phyloP scores from a whole-genome alignment of 169 alveolate species.

The Cryptosporidium ubiquitum region DNA sequence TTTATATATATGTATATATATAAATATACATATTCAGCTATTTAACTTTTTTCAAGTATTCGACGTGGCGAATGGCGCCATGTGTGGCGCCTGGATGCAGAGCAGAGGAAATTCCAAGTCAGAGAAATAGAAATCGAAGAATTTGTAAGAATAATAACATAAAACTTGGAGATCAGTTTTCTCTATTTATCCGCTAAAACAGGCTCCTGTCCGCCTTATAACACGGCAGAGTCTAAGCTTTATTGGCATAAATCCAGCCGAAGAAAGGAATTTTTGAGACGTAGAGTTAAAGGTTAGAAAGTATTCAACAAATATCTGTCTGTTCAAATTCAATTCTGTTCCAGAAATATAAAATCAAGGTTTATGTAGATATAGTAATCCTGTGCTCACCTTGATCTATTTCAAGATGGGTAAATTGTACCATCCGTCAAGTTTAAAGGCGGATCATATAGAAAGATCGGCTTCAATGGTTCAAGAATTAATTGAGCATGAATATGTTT shows the following conservation, averaged over 20 bases:
- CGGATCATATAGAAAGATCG: conserved; percentile 13
- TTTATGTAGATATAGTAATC: background rate
- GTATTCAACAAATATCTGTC: conserved; percentile 1
- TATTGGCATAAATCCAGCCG: background rate
- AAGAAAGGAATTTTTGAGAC: background rate
- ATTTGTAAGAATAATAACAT: background rate
- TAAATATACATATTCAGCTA: background rate
- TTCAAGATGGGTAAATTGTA: conserved; percentile 14
- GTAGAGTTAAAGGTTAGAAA: background rate
- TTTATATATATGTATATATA: too few species aligned
- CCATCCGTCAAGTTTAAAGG: conserved; percentile 4
- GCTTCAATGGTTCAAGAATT: conserved; percentile 72
- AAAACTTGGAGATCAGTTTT: background rate
- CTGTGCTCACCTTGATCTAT: background rate
- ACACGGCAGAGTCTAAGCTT: background rate
- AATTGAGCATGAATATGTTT: conserved; percentile 51
- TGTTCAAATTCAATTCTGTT: background rate
- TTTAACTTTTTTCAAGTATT: background rate
- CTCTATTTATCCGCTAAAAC: background rate
- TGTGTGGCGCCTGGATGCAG: conserved; percentile 66
- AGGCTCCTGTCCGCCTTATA: conserved; percentile 15
- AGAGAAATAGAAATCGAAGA: background rate
- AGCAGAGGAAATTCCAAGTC: conserved; percentile 1
- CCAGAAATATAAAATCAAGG: background rate
- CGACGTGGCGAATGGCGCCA: conserved; percentile 67